Percentiles rank a stretch among this genome's conserved stretches.
Conservation (phyloP, 441 rosid species). For the Populus hybrid region DNA sequence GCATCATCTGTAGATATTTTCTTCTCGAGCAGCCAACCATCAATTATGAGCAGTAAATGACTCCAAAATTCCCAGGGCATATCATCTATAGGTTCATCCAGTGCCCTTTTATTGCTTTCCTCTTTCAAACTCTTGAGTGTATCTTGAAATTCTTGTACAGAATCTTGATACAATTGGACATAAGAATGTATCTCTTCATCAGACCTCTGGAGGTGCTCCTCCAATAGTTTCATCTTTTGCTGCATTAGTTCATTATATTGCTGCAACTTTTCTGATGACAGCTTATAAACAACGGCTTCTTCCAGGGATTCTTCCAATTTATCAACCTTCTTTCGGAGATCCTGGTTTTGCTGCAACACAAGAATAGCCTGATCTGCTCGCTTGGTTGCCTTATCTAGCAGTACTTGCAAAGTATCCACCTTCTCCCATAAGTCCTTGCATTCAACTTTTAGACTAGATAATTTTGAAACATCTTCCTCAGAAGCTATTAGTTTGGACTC, state of each 20-base stretch:
- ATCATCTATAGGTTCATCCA: conserved; percentile 66
- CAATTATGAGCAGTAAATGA: conserved; percentile 69
- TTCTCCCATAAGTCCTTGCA: conserved; percentile 65
- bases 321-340: conserved; percentile 73
- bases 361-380: conserved; percentile 85
- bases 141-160: conserved; percentile 81
- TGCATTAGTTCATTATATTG: conserved; percentile 83
- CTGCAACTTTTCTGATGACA: conserved; percentile 72
- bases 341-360: conserved; percentile 84
- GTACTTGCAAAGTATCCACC: conserved; percentile 63
- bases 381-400: conserved; percentile 70
- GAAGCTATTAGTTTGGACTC: conserved; percentile 65
- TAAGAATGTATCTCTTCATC: conserved; percentile 82
- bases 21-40: conserved; percentile 95
- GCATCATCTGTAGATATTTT: conserved; percentile 65
- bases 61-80: conserved; percentile 96
- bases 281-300: conserved; percentile 70
- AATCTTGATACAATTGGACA: conserved; percentile 77
- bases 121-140: conserved; percentile 74
- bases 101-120: conserved; percentile 67
- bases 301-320: conserved; percentile 76
- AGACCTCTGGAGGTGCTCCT: conserved; percentile 78
- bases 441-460: conserved; percentile 65
- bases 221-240: conserved; percentile 75
- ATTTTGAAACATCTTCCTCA: conserved; percentile 65